Evolutionary conservation across 108 stramenopile genomes (phyloP).

Genomic region (Conticribra guillardii): DNA sequence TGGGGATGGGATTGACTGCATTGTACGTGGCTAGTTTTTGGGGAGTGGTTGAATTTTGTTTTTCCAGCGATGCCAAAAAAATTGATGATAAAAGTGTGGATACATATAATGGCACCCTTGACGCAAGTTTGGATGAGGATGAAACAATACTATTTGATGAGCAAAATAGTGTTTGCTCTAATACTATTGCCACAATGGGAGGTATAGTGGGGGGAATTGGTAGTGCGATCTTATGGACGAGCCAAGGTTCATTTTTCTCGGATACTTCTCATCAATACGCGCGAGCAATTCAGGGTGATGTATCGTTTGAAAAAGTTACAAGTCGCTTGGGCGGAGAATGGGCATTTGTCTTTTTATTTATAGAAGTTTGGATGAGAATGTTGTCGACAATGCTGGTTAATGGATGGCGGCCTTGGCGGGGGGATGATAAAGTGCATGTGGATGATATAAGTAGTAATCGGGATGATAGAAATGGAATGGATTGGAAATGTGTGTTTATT

Average conservation of each 20-base stretch:
- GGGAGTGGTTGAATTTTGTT: slow-evolving; percentile 35
- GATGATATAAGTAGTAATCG: too few relatives aligned
- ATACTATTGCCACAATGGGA: slow-evolving; percentile 41
- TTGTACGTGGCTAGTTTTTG: slow-evolving; percentile 74
- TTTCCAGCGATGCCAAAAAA: not conserved
- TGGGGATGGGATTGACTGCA: slow-evolving; percentile 74
- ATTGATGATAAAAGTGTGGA: too few relatives aligned
- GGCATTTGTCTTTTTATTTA: slow-evolving; percentile 74
- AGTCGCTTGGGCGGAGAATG: slow-evolving; percentile 69
- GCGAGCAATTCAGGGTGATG: slow-evolving; percentile 6
- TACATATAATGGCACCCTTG: too few relatives aligned
- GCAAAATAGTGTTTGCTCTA: slow-evolving; percentile 1
- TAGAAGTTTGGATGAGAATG: slow-evolving; percentile 67
- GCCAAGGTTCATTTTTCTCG: slow-evolving; percentile 81
- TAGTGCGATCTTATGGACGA: slow-evolving; percentile 81
- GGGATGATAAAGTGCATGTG: too few relatives aligned
- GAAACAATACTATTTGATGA: not conserved
- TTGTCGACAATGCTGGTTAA: slow-evolving; percentile 65
- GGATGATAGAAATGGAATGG: slow-evolving; percentile 14
- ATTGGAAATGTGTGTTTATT: slow-evolving; percentile 68
- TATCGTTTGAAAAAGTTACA: slow-evolving; percentile 50
- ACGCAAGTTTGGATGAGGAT: slow-evolving; percentile 2
- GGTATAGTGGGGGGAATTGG: slow-evolving; percentile 80
- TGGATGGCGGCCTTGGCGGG: slow-evolving; percentile 15
- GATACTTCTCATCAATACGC: slow-evolving; percentile 67